These are phyloP conservation scores for Vaccinium myrtillus DNA, from an alignment of 148 eudicot genomes.

Conservation along the genomic window DNA sequence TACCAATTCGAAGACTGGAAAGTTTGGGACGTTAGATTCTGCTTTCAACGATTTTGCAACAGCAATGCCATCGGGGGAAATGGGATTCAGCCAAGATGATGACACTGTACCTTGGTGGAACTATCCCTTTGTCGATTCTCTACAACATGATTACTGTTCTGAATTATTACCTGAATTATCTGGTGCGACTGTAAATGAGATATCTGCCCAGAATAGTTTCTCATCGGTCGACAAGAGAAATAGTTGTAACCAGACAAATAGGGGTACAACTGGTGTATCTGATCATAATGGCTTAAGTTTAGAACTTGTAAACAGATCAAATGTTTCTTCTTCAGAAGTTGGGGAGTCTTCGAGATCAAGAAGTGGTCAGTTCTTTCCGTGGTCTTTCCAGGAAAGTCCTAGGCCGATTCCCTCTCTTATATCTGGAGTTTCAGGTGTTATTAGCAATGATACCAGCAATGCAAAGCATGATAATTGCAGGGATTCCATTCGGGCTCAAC, in stretches of 20 bases:
- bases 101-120: constrained; percentile 73
- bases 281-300: constrained; percentile 19
- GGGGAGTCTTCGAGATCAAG: constrained; percentile 27
- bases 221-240: constrained; percentile 37
- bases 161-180: constrained; percentile 69
- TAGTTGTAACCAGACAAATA: constrained; percentile 23
- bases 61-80: constrained; percentile 44
- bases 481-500: constrained; percentile 30
- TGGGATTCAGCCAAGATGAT: constrained; percentile 54
- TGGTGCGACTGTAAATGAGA: constrained; percentile 49
- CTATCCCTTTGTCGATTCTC: constrained; percentile 47
- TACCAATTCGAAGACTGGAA: constrained; percentile 32
- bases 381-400: constrained; percentile 36
- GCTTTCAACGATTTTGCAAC: constrained; percentile 38
- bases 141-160: constrained; percentile 53
- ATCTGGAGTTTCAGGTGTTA: constrained; percentile 46
- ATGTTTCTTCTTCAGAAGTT: constrained; percentile 31
- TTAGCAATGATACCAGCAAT: constrained; percentile 30
- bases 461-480: constrained; percentile 26
- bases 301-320: constrained; percentile 30
- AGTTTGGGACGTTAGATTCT: constrained; percentile 44
- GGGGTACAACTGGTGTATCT: constrained; percentile 28
- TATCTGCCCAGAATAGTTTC: constrained; percentile 35
- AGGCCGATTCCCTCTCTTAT: constrained; percentile 28
- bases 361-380: constrained; percentile 35